phyloP scores from a whole-genome alignment of 345 rosid species.

The Viola odorata region DNA sequence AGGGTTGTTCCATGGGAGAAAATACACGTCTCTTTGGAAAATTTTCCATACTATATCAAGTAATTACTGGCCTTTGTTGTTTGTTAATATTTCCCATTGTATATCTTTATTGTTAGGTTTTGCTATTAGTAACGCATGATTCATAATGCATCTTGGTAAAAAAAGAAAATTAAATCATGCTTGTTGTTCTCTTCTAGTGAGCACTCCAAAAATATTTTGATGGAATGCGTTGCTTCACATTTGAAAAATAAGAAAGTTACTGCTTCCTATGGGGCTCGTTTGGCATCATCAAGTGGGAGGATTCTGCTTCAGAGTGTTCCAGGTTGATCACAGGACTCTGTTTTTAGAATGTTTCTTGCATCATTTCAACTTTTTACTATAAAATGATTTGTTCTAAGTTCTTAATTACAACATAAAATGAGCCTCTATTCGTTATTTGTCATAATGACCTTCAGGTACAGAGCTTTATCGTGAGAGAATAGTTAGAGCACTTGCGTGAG shows the following conservation, averaged over 20 bases:
- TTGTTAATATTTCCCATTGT: too few species aligned
- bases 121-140: too few species aligned
- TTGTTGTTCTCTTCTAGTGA: conserved; percentile 42
- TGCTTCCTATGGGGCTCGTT: conserved; percentile 60
- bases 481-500: conserved; percentile 86
- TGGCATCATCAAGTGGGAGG: conserved; percentile 85
- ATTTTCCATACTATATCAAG: conserved; percentile 89
- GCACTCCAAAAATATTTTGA: conserved; percentile 59
- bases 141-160: neutral
- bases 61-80: conserved; percentile 26
- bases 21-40: conserved; percentile 83
- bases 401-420: neutral
- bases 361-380: neutral
- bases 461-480: conserved; percentile 90
- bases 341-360: conserved; percentile 1
- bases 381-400: neutral
- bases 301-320: conserved; percentile 87
- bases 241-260: conserved; percentile 56
- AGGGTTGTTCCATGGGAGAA: conserved; percentile 91
- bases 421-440: conserved; percentile 8
- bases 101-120: too few species aligned
- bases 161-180: neutral
- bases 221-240: conserved; percentile 87
- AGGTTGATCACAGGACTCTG: conserved; percentile 33
- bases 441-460: conserved; percentile 50